A percentile compares a stretch with the other conserved stretches of the same genome.
Evolutionary conservation across 768 basidiomycete species (phyloP).

Genomic region (Suillus subalutaceus): DNA sequence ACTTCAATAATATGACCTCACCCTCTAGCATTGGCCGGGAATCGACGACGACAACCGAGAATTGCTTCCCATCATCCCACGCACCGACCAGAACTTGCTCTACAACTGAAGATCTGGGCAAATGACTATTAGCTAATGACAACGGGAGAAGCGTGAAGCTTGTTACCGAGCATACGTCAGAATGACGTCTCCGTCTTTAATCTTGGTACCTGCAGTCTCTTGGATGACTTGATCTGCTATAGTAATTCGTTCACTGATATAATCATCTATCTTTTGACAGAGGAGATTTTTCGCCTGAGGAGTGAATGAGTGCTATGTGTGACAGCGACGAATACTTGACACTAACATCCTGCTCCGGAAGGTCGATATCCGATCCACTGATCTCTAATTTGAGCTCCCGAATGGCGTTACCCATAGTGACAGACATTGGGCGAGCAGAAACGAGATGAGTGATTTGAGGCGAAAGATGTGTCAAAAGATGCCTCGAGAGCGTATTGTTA

Average conservation of each 20-base stretch:
- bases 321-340: slow-evolving; percentile 27
- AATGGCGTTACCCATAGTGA: slow-evolving; percentile 94
- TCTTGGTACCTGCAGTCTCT: slow-evolving; percentile 87
- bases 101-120: slow-evolving; percentile 84
- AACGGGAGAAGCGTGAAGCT: not conserved
- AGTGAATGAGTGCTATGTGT: not conserved
- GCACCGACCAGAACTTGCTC: slow-evolving; percentile 86
- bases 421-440: slow-evolving; percentile 85
- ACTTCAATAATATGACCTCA: slow-evolving; percentile 22
- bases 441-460: slow-evolving; percentile 93
- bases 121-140: slow-evolving; percentile 10
- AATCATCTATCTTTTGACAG: slow-evolving; percentile 85
- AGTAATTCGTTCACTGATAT: slow-evolving; percentile 92
- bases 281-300: slow-evolving; percentile 84
- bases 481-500: slow-evolving; percentile 84
- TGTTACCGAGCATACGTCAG: slow-evolving; percentile 87
- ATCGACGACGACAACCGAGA: slow-evolving; percentile 92
- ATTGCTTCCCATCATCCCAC: slow-evolving; percentile 69
- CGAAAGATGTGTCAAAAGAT: slow-evolving; percentile 89
- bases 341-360: slow-evolving; percentile 89
- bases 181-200: slow-evolving; percentile 91
- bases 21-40: slow-evolving; percentile 96
- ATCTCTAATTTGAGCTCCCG: slow-evolving; percentile 95
- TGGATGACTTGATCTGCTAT: slow-evolving; percentile 93
- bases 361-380: slow-evolving; percentile 87